A percentile compares a stretch with the other conserved stretches of the same genome.
Evolutionary conservation across 1,284 basidiomycete genomes (phyloP).

Genomic region (Rhizoctonia solani): DNA sequence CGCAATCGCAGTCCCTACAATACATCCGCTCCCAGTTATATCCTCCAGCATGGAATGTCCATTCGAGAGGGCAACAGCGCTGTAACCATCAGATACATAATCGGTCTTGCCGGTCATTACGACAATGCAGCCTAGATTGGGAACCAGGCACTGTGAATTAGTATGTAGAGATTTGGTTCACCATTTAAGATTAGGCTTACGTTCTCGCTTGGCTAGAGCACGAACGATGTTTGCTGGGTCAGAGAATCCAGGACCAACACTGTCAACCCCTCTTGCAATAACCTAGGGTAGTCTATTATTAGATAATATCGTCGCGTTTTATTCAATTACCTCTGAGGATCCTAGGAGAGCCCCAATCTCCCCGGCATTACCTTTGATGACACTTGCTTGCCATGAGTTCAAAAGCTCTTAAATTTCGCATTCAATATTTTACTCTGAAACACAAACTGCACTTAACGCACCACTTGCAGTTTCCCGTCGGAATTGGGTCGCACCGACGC

Average conservation of each 20-base stretch:
- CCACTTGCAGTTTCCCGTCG: conserved; percentile 59
- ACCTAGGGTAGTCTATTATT: conserved; percentile 53
- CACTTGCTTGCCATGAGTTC: conserved; percentile 83
- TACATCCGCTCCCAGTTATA: conserved; percentile 91
- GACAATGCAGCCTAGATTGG: conserved; percentile 68
- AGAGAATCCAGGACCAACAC: conserved; percentile 72
- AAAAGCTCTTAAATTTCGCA: conserved; percentile 60
- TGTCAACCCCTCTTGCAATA: conserved; percentile 86
- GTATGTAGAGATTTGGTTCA: not conserved
- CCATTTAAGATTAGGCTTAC: conserved; percentile 51
- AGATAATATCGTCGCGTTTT: not conserved
- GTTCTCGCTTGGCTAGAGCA: conserved; percentile 72
- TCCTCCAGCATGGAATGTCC: conserved; percentile 75
- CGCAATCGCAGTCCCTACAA: conserved; percentile 77
- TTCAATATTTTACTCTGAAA: not conserved
- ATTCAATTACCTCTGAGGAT: conserved; percentile 63
- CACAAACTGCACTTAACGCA: conserved; percentile 39
- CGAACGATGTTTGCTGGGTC: conserved; percentile 75
- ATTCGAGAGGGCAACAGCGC: conserved; percentile 71
- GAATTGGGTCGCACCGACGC: conserved; percentile 82
- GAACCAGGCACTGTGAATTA: not conserved
- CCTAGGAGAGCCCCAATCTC: conserved; percentile 82
- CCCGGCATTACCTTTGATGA: conserved; percentile 95
- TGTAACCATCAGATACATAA: conserved; percentile 83
- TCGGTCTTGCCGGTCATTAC: conserved; percentile 83